These are phyloP conservation scores for Ammopiptanthus mongolicus DNA, from an alignment of 306 rosid species.

Conservation along the genomic window DNA sequence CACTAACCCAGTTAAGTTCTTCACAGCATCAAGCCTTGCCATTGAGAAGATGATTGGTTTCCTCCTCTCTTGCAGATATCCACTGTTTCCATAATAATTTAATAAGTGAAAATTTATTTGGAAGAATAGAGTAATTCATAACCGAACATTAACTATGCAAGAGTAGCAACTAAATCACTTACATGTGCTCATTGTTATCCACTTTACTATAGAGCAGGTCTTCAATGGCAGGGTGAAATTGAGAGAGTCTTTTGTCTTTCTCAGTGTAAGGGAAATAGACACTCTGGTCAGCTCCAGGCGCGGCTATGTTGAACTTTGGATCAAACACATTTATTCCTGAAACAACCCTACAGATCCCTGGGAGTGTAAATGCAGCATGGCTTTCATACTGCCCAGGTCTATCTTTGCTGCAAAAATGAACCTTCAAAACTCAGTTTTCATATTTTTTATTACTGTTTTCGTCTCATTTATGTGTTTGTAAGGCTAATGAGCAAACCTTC, in stretches of 20 bases:
- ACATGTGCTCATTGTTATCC: constrained; percentile 76
- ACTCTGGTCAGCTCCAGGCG: constrained; percentile 88
- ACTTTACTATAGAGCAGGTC: constrained; percentile 59
- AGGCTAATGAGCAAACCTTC: constrained; percentile 55
- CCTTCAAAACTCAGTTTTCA: constrained; percentile 15
- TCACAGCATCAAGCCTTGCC: constrained; percentile 90
- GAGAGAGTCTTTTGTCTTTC: constrained; percentile 45
- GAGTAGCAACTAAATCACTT: constrained; percentile 17
- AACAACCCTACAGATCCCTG: constrained; percentile 88
- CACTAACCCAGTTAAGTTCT: constrained; percentile 70
- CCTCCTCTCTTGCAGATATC: constrained; percentile 59
- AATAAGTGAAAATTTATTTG: background rate
- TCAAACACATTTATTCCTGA: constrained; percentile 92
- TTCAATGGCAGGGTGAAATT: constrained; percentile 68
- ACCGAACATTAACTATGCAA: background rate
- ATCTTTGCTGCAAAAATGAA: constrained; percentile 65
- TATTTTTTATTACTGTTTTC: background rate
- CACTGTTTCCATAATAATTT: constrained; percentile 44
- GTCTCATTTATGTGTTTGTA: background rate
- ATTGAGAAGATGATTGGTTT: constrained; percentile 86
- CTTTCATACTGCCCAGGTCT: constrained; percentile 94
- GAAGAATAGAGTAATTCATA: background rate
- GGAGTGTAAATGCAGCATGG: constrained; percentile 80
- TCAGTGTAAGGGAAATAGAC: constrained; percentile 66
- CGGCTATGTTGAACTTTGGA: constrained; percentile 89